These are phyloP conservation scores for Pseudocercospora fijiensis DNA, from an alignment of 2,329 filamentous ascomycete species.

Conservation along the genomic window DNA sequence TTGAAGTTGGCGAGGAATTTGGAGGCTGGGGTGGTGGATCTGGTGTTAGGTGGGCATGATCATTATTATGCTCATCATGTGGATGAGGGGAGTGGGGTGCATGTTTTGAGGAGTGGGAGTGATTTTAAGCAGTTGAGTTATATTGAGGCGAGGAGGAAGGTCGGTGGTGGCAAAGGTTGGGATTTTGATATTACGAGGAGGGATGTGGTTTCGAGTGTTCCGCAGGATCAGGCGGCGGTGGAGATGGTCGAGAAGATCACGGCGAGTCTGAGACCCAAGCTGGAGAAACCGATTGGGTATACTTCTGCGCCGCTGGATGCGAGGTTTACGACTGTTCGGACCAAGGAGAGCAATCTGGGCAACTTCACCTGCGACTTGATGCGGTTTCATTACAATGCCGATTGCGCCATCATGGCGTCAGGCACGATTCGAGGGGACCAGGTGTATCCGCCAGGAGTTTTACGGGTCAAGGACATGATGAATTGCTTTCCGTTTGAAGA, in stretches of 20 bases:
- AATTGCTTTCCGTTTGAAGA: constrained; percentile 81
- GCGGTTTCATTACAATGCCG: constrained; percentile 75
- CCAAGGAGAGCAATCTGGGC: constrained; percentile 76
- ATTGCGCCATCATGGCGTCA: constrained; percentile 80
- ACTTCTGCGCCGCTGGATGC: constrained; percentile 80
- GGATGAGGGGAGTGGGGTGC: constrained; percentile 65
- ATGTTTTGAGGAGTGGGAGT: constrained; percentile 81
- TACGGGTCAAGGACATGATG: constrained; percentile 61
- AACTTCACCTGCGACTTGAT: constrained; percentile 94
- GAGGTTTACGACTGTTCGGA: constrained; percentile 77
- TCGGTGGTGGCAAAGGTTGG: constrained; percentile 59
- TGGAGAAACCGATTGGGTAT: constrained; percentile 81
- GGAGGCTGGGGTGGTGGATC: constrained; percentile 68
- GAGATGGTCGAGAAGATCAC: constrained; percentile 68
- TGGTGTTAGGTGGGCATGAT: constrained; percentile 86
- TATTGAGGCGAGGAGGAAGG: constrained; percentile 68
- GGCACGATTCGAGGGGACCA: constrained; percentile 87
- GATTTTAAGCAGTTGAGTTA: constrained; percentile 94
- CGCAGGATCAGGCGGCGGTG: constrained; percentile 61
- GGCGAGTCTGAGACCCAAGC: constrained; percentile 68
- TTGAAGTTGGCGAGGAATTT: constrained; percentile 75
- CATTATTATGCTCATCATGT: constrained; percentile 80
- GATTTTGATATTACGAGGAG: constrained; percentile 53
- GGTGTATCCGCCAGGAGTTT: constrained; percentile 76
- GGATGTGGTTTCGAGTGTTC: constrained; percentile 62